A percentile compares a stretch with the other conserved stretches of the same genome.
These are phyloP conservation scores for Aschersonia sp. DNA, from an alignment of 2,329 filamentous ascomycete species.

Conservation along the genomic window DNA sequence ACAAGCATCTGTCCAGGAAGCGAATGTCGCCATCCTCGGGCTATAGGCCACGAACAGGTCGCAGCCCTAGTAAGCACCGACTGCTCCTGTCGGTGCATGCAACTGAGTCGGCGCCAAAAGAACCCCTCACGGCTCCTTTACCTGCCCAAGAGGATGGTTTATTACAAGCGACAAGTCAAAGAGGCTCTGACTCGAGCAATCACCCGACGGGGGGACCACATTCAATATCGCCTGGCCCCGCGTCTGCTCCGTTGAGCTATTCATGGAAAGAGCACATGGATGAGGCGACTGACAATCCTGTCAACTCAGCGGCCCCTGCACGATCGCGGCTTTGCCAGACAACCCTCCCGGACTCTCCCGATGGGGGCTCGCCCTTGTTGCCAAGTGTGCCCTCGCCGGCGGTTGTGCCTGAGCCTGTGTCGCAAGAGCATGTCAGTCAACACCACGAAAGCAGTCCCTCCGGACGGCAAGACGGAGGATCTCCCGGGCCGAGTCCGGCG, in stretches of 20 bases:
- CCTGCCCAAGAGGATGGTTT: constrained; percentile 33
- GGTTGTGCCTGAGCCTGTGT: too few species aligned
- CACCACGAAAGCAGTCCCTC: not conserved
- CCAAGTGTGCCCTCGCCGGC: too few species aligned
- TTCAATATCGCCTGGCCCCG: constrained; percentile 45
- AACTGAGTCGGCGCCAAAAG: constrained; percentile 35
- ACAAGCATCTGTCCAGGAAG: constrained; percentile 44
- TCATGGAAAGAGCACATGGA: constrained; percentile 39
- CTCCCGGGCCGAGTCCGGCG: constrained; percentile 7
- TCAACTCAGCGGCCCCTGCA: not conserved
- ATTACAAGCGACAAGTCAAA: constrained; percentile 22
- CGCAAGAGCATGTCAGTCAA: not conserved
- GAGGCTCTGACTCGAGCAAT: constrained; percentile 31
- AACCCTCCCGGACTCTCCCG: too few species aligned
- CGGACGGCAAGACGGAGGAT: constrained; percentile 5
- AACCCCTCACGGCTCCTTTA: constrained; percentile 47
- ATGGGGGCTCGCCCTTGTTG: too few species aligned
- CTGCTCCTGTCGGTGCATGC: constrained; percentile 45
- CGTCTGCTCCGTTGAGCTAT: constrained; percentile 50
- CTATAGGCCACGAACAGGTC: constrained; percentile 32
- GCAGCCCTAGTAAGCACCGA: constrained; percentile 46
- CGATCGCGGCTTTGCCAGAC: not conserved
- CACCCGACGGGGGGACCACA: constrained; percentile 38
- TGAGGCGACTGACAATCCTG: not conserved
- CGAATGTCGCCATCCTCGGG: constrained; percentile 28